Evolutionary conservation across 345 rosid genomes (phyloP).

Genomic region (Erucastrum elatum): DNA sequence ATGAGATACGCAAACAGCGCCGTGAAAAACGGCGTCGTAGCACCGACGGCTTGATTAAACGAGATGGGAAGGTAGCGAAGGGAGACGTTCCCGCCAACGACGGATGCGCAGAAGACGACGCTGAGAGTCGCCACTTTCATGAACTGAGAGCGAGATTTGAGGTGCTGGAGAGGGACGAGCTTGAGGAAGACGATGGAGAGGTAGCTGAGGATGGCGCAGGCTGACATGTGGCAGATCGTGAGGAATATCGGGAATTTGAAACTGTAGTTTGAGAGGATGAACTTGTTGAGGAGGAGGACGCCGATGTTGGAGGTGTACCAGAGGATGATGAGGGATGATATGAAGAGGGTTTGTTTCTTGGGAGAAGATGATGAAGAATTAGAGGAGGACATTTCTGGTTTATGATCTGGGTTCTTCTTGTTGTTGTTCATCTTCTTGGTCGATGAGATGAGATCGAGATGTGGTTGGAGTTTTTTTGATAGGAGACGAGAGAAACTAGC

Average conservation of each 20-base stretch:
- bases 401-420: conserved; percentile 36
- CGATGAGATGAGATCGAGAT: conserved; percentile 16
- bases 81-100: conserved; percentile 87
- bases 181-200: conserved; percentile 75
- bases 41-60: conserved; percentile 94
- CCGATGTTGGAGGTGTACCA: conserved; percentile 94
- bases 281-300: conserved; percentile 88
- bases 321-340: conserved; percentile 53
- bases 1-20: conserved; percentile 53
- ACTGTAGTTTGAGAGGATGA: conserved; percentile 80
- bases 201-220: conserved; percentile 85
- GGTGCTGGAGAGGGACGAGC: conserved; percentile 69
- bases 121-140: conserved; percentile 77
- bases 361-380: conserved; percentile 32
- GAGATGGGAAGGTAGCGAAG: conserved; percentile 82
- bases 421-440: conserved; percentile 28
- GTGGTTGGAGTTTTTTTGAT: background rate
- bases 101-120: conserved; percentile 85
- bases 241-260: conserved; percentile 86
- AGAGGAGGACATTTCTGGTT: conserved; percentile 28
- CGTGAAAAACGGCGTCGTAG: conserved; percentile 89
- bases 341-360: conserved; percentile 54
- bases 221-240: conserved; percentile 95
- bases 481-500: conserved; percentile 22
- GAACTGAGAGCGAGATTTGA: conserved; percentile 78